Conservation (phyloP, 495 filamentous ascomycete genomes). For the Corynascus novoguineensis region DNA sequence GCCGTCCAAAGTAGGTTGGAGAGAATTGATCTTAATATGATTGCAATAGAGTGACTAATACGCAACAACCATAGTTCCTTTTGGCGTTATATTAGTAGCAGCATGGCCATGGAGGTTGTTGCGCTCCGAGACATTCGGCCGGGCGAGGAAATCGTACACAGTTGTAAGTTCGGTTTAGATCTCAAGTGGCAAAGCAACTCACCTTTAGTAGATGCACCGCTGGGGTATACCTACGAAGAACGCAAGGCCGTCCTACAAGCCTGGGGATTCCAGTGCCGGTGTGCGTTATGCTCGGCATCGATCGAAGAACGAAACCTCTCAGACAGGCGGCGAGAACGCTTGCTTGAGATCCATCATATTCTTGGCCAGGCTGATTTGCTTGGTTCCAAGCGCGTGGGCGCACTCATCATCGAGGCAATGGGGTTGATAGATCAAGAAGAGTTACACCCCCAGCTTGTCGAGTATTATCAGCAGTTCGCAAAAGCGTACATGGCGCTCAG, state of each 20-base stretch:
- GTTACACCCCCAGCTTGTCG: constrained; percentile 31
- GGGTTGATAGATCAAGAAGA: constrained; percentile 27
- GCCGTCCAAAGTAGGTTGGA: constrained; percentile 29
- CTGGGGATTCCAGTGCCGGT: constrained; percentile 34
- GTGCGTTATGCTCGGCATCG: constrained; percentile 27
- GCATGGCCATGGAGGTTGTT: constrained; percentile 30
- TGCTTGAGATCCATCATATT: constrained; percentile 27
- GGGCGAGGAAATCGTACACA: constrained; percentile 35
- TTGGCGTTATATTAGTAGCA: constrained; percentile 28
- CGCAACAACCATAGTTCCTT: constrained; percentile 9
- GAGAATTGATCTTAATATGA: not conserved
- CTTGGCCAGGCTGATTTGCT: constrained; percentile 11
- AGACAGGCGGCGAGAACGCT: constrained; percentile 23
- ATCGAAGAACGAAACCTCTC: constrained; percentile 16
- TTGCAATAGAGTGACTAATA: not conserved
- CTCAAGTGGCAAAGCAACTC: not conserved
- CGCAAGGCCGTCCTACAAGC: constrained; percentile 21
- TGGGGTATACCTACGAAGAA: constrained; percentile 28
- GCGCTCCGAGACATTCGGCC: constrained; percentile 29
- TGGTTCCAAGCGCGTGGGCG: constrained; percentile 12
- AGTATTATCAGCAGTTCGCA: constrained; percentile 29
- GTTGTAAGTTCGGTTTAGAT: constrained; percentile 19
- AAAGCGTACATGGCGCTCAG: constrained; percentile 29
- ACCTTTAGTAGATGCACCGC: constrained; percentile 26
- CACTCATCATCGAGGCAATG: constrained; percentile 24